These are phyloP conservation scores for Penicillium roqueforti DNA, from an alignment of 495 filamentous ascomycete genomes.

Conservation along the genomic window DNA sequence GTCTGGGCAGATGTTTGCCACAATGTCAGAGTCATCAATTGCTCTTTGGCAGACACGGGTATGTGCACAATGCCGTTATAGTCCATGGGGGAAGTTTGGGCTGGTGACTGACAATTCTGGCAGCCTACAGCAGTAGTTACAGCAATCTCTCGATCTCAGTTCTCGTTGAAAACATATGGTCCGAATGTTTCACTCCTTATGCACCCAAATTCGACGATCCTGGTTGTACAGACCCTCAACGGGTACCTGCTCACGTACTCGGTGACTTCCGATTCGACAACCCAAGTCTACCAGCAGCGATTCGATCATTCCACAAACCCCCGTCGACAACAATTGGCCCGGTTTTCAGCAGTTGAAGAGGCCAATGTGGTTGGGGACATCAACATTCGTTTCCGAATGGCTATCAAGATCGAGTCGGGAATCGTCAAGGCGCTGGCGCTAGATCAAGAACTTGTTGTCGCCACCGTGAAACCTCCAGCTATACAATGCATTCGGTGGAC, in stretches of 20 bases:
- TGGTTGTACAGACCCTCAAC: constrained; percentile 83
- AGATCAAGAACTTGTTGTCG: constrained; percentile 90
- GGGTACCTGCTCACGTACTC: constrained; percentile 95
- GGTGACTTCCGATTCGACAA: constrained; percentile 75
- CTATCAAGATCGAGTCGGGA: constrained; percentile 95
- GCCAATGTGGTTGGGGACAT: constrained; percentile 79
- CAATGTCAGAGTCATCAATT: constrained; percentile 76
- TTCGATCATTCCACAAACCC: constrained; percentile 66
- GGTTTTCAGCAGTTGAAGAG: constrained; percentile 57
- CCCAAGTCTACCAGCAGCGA: constrained; percentile 77
- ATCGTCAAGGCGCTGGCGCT: constrained; percentile 83
- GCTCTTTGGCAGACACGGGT: constrained; percentile 96
- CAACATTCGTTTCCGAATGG: constrained; percentile 90
- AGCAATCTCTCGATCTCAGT: constrained; percentile 70
- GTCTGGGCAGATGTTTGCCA: constrained; percentile 81
- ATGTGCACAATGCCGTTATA: constrained; percentile 25
- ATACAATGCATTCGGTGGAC: constrained; percentile 96
- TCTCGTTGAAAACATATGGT: constrained; percentile 80
- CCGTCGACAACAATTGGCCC: constrained; percentile 67
- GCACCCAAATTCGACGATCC: constrained; percentile 84
- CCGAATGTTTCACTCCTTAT: constrained; percentile 78
- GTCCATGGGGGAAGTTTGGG: background rate
- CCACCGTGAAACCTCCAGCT: constrained; percentile 87
- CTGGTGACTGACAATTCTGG: constrained; percentile 28
- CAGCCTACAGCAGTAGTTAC: constrained; percentile 89